Conservation (phyloP, 345 rosid genomes). For the Ceriops tagal region DNA sequence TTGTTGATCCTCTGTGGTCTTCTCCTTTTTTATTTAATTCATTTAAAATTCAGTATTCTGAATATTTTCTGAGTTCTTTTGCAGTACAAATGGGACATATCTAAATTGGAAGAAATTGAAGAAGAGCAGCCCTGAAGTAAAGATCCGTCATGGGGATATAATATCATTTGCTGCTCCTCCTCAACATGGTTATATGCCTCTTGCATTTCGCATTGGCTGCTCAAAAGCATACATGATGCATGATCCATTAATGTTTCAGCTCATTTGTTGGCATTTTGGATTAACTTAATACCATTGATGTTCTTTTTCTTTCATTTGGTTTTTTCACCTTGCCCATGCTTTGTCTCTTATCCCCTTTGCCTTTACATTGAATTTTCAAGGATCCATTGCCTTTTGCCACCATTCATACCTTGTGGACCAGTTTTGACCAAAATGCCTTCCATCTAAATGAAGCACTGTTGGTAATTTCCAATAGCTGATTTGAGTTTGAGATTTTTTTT, state of each 20-base stretch:
- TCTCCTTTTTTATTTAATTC: neutral
- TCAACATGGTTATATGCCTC: constrained; percentile 55
- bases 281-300: neutral
- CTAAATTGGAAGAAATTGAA: constrained; percentile 74
- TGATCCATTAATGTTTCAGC: neutral
- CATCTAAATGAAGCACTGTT: neutral
- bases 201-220: too few species aligned
- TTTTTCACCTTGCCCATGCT: too few species aligned
- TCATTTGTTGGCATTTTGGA: too few species aligned
- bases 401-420: neutral
- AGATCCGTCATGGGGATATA: constrained; percentile 79
- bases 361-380: neutral
- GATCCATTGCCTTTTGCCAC: neutral
- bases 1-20: neutral
- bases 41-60: neutral
- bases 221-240: too few species aligned
- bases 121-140: constrained; percentile 56
- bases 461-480: neutral
- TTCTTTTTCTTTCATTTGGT: neutral
- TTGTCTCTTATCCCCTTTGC: neutral
- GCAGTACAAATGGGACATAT: constrained; percentile 85
- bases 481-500: neutral
- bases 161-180: constrained; percentile 83
- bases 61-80: constrained; percentile 5
- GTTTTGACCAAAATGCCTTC: neutral